Conservation (phyloP, 2,329 filamentous ascomycete genomes). For the Aspergillus ochraceus region DNA sequence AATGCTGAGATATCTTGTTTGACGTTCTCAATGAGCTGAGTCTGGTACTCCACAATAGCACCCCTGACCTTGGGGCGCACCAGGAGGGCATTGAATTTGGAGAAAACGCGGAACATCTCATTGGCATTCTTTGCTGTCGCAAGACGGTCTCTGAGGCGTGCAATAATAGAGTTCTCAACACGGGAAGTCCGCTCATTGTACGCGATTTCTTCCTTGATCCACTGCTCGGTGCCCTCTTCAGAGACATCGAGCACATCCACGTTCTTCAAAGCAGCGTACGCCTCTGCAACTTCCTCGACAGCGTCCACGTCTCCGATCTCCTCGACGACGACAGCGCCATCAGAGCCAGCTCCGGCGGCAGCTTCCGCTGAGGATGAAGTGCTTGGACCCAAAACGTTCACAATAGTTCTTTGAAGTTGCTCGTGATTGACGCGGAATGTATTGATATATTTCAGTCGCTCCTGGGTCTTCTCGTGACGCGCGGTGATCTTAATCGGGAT, state of each 20-base stretch:
- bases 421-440: slow-evolving; percentile 97
- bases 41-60: slow-evolving; percentile 97
- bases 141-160: slow-evolving; percentile 83
- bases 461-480: slow-evolving; percentile 83
- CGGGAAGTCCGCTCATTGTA: slow-evolving; percentile 97
- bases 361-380: slow-evolving; percentile 56
- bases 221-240: slow-evolving; percentile 81
- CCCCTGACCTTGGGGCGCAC: slow-evolving; percentile 98
- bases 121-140: slow-evolving; percentile 96
- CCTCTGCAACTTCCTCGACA: slow-evolving; percentile 91
- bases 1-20: slow-evolving; percentile 91
- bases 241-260: slow-evolving; percentile 94
- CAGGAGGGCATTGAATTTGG: slow-evolving; percentile 98
- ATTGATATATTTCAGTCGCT: slow-evolving; percentile 86
- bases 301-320: slow-evolving; percentile 97
- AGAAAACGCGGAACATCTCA: slow-evolving; percentile 99
- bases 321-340: slow-evolving; percentile 73
- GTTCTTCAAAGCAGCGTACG: slow-evolving; percentile 90
- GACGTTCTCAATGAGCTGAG: slow-evolving; percentile 95
- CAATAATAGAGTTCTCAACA: slow-evolving; percentile 98
- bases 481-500: slow-evolving; percentile 96
- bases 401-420: slow-evolving; percentile 92
- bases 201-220: slow-evolving; percentile 89
- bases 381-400: slow-evolving; percentile 88
- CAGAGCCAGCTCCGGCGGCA: slow-evolving; percentile 43